Conservation (phyloP, 805 yeast genomes). For the Pichia pseudocactophila region DNA sequence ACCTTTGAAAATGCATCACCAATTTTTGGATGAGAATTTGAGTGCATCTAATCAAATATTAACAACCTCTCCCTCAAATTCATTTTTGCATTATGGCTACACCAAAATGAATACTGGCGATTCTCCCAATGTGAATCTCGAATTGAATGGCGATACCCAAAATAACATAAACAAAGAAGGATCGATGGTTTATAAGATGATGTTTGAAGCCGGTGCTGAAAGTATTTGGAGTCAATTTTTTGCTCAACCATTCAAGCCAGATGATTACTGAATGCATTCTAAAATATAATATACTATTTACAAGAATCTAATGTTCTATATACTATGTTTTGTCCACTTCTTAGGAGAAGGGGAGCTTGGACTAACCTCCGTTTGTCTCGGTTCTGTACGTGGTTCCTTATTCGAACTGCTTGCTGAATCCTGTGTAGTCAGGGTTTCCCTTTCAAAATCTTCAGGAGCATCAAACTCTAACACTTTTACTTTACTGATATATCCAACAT, state of each 20-base stretch:
- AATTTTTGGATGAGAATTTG: too few relatives aligned
- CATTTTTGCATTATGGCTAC: too few relatives aligned
- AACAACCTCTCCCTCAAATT: too few relatives aligned
- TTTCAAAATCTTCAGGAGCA: neutral
- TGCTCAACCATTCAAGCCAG: conserved; percentile 20
- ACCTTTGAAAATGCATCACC: too few relatives aligned
- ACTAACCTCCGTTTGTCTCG: neutral
- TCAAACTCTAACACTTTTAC: conserved; percentile 4
- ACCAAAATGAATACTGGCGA: conserved; percentile 1
- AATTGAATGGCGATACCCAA: neutral
- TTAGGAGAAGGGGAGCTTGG: neutral
- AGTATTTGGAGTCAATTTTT: conserved; percentile 64
- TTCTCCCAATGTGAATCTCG: too few relatives aligned
- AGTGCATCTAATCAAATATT: too few relatives aligned
- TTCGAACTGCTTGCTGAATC: neutral
- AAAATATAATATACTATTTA: neutral
- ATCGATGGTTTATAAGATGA: conserved; percentile 47
- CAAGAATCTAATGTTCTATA: neutral
- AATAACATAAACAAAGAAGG: conserved; percentile 33
- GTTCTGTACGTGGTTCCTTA: neutral
- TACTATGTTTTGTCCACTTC: conserved; percentile 7
- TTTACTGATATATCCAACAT: conserved; percentile 11
- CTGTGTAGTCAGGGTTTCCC: neutral
- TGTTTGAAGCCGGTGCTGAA: conserved; percentile 55
- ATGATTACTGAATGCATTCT: conserved; percentile 6